A percentile compares a stretch with the other conserved stretches of the same genome.
These are phyloP conservation scores for Lachancea nothofagi DNA, from an alignment of 805 yeast genomes.

Conservation along the genomic window DNA sequence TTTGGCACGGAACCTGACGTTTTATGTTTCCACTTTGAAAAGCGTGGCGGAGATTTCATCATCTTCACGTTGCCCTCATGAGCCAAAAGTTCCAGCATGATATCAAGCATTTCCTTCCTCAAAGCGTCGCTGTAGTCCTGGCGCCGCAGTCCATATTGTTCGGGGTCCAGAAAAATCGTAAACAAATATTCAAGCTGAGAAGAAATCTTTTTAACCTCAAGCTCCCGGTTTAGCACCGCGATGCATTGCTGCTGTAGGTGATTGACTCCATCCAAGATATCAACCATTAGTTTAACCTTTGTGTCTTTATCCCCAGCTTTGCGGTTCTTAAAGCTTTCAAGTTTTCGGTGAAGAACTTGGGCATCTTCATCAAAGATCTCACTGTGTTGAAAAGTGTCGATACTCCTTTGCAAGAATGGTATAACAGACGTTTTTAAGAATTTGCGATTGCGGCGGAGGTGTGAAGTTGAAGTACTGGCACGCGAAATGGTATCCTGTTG, in stretches of 20 bases:
- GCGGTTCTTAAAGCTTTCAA: conserved; percentile 13
- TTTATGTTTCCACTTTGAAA: too few relatives aligned
- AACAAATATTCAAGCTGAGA: conserved; percentile 19
- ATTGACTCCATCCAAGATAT: conserved; percentile 18
- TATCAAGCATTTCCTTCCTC: conserved; percentile 17
- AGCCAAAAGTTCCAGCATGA: conserved; percentile 14
- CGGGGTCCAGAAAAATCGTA: conserved; percentile 19
- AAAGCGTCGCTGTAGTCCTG: conserved; percentile 14
- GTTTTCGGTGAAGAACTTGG: conserved; percentile 11
- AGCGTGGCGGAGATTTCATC: too few relatives aligned
- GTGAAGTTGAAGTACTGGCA: conserved; percentile 19
- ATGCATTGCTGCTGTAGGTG: conserved; percentile 21
- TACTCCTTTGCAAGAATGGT: conserved; percentile 21
- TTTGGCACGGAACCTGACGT: too few relatives aligned
- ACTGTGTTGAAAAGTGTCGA: conserved; percentile 19
- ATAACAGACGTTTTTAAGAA: conserved; percentile 18
- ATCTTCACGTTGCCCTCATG: conserved; percentile 5
- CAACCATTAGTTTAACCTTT: conserved; percentile 13
- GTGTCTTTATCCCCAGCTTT: conserved; percentile 2
- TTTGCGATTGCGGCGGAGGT: conserved; percentile 14
- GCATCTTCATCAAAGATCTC: conserved; percentile 21
- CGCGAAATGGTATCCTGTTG: conserved; percentile 15
- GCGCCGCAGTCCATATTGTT: conserved; percentile 15
- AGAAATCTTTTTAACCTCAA: conserved; percentile 17
- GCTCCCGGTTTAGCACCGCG: conserved; percentile 24